Base-by-base conservation (phyloP, 768 basidiomycete genomes). In the Mycena vulgaris region DNA sequence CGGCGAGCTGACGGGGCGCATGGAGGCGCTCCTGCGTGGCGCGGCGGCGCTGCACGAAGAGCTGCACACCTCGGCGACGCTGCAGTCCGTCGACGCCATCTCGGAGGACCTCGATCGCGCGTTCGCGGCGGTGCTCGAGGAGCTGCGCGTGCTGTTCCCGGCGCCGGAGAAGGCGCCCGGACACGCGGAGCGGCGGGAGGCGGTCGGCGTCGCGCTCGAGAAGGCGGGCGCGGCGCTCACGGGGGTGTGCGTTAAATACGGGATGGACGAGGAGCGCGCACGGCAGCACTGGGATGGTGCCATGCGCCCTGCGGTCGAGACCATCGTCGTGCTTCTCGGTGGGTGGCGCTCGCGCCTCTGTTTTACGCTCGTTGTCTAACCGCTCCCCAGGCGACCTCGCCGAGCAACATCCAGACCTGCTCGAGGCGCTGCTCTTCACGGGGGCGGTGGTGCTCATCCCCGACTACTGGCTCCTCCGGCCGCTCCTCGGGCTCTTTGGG, bases 331-430 rank as follows among this genome's bases (percentile, higher is more conserved):
- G 8, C 31, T 79, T 1, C 73, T 77, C 25, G 80, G 80, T 78
- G 62, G 19, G 66, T n/a, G 47, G n/a, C 14, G 9, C 52, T 25
- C 28, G 49, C 37, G 8, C 13, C 0, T 17, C 42, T 56, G 7
- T 48, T 45, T 42, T n/a, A n/a, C n/a, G n/a, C n/a, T 11, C 6
- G 17, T 30, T 21, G 33, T 21, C 33, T 71, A 23, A 57, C 30
- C 11, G 21, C 10, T 0, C 14, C n/a, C 35, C 19, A 84, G 83
- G 81, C 17, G 81, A 84, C 45, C 61, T 85, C 8, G 74, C 73
- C 3, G 83, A 85, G 62, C 76, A 80, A 30, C 83, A 85, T 53
- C 82, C 83, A 13, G 49, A 58, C 21, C 67, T 84, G 1, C 51
- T 80, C 17, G 63, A 67, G 9, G 55, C 64, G 11, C 25, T 84